Evolutionary conservation across 345 rosid species (phyloP).

Genomic region (Rhodamnia rubescens): DNA sequence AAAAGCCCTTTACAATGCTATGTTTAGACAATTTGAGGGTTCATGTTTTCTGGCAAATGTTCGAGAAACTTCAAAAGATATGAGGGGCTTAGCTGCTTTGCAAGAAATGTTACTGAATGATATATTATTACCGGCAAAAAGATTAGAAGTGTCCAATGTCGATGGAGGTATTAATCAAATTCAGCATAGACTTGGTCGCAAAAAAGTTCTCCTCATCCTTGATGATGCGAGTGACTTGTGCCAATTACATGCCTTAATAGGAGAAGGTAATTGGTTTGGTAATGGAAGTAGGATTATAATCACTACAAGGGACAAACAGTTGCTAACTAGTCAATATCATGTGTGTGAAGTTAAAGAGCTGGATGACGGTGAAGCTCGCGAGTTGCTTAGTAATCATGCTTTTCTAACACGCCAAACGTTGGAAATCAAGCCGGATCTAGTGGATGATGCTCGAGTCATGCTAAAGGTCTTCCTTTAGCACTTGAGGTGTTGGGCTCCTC

Average conservation of each 20-base stretch:
- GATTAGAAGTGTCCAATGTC: accelerated
- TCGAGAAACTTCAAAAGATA: neutral
- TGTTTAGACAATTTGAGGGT: neutral
- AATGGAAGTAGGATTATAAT: neutral
- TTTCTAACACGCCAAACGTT: neutral
- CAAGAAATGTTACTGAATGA: accelerated
- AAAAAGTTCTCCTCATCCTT: neutral
- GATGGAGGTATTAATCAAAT: neutral
- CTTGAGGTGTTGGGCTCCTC: neutral
- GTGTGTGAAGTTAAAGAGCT: neutral
- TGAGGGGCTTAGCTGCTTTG: accelerated
- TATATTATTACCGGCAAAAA: accelerated
- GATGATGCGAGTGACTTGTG: neutral
- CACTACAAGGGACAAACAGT: neutral
- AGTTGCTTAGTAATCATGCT: neutral
- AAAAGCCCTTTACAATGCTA: neutral
- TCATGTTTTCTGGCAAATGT: accelerated
- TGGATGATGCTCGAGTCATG: accelerated
- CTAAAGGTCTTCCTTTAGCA: neutral
- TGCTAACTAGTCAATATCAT: neutral
- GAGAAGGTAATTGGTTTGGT: neutral
- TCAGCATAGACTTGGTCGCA: neutral
- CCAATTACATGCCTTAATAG: accelerated
- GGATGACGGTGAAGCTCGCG: accelerated
- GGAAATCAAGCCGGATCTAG: accelerated